These are phyloP conservation scores for Globisporangium barbulae DNA, from an alignment of 352 stramenopile species.

Conservation along the genomic window DNA sequence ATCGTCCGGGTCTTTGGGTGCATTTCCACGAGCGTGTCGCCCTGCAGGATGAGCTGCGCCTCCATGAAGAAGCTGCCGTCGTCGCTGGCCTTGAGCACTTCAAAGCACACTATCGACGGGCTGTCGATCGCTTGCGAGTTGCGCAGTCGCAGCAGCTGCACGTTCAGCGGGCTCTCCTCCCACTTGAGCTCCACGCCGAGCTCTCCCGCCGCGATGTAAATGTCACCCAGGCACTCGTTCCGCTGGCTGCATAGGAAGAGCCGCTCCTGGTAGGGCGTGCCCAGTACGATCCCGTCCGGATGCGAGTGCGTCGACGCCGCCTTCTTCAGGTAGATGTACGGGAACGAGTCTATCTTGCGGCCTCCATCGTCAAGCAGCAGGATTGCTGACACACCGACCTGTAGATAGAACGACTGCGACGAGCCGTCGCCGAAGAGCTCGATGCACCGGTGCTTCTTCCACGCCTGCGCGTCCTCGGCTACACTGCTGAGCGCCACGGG, in stretches of 20 bases:
- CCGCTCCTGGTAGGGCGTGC: conserved; percentile 58
- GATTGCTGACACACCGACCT: conserved; percentile 46
- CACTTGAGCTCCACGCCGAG: conserved; percentile 42
- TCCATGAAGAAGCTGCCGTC: conserved; percentile 37
- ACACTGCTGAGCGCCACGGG: conserved; percentile 26
- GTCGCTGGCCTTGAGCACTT: conserved; percentile 49
- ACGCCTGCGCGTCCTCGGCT: conserved; percentile 3
- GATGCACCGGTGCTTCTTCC: conserved; percentile 53
- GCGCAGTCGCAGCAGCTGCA: conserved; percentile 51
- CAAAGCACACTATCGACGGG: conserved; percentile 59
- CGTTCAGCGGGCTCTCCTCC: conserved; percentile 36
- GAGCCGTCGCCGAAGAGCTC: conserved; percentile 68
- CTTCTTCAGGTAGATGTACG: conserved; percentile 54
- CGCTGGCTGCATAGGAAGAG: conserved; percentile 63
- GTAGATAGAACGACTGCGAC: conserved; percentile 45
- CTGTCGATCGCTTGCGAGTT: conserved; percentile 57
- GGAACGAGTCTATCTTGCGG: conserved; percentile 36
- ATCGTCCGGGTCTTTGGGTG: conserved; percentile 57
- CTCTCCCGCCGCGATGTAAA: conserved; percentile 38
- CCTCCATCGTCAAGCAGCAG: conserved; percentile 54
- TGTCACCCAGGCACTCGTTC: conserved; percentile 57
- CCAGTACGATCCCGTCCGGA: conserved; percentile 54
- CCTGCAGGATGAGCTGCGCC: conserved; percentile 70
- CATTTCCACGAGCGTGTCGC: conserved; percentile 54
- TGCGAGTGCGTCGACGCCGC: conserved; percentile 40